Percentiles rank a stretch among this genome's conserved stretches.
Evolutionary conservation across 371 early-diverging fungal species (phyloP).

Genomic region (Rhizopus sp.): DNA sequence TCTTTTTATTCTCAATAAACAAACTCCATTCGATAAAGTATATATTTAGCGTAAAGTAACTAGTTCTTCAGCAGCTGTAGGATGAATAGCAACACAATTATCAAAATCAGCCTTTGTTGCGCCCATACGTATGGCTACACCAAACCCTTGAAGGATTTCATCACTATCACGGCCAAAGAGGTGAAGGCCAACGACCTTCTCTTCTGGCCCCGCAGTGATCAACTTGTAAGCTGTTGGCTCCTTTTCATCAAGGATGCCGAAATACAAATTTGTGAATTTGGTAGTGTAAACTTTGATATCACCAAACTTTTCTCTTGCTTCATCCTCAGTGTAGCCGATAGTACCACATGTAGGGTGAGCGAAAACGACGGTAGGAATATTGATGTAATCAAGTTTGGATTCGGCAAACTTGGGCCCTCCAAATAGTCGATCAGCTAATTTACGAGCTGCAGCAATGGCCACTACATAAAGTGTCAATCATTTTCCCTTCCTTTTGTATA

Average conservation of each 20-base stretch:
- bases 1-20: neutral
- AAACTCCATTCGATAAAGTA: neutral
- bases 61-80: constrained; percentile 95
- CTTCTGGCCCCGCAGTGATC: constrained; percentile 80
- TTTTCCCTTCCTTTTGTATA: neutral
- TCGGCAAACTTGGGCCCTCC: constrained; percentile 64
- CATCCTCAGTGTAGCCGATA: constrained; percentile 85
- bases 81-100: constrained; percentile 95
- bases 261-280: constrained; percentile 92
- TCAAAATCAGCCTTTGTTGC: constrained; percentile 96
- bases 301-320: constrained; percentile 79
- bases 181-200: constrained; percentile 96
- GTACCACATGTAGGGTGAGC: constrained; percentile 93
- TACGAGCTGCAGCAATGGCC: constrained; percentile 95
- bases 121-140: constrained; percentile 87
- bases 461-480: constrained; percentile 35
- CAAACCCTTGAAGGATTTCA: constrained; percentile 94
- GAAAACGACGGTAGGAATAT: constrained; percentile 97
- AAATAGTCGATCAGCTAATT: constrained; percentile 91
- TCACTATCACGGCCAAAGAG: constrained; percentile 91
- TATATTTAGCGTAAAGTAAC: constrained; percentile 33
- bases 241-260: constrained; percentile 86
- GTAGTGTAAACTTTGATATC: constrained; percentile 83
- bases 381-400: constrained; percentile 87
- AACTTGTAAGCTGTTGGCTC: constrained; percentile 89